These are phyloP conservation scores for Candolleomyces efflorescens DNA, from an alignment of 768 basidiomycete genomes.

Conservation along the genomic window DNA sequence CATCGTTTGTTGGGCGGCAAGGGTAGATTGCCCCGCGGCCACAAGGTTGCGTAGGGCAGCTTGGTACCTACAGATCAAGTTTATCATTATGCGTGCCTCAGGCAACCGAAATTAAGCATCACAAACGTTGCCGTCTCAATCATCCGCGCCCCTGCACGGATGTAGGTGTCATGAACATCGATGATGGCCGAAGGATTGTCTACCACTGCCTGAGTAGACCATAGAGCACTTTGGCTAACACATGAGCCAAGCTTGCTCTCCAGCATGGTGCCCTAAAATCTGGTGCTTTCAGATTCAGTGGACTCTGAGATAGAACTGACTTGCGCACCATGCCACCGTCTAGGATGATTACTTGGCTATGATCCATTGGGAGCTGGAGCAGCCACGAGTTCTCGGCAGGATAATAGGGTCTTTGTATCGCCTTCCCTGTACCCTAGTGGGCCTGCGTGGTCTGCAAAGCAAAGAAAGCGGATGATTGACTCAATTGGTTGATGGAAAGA, in stretches of 20 bases:
- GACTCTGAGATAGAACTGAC: not conserved
- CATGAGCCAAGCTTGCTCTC: conserved; percentile 46
- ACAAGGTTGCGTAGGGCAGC: conserved; percentile 52
- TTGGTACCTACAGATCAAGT: conserved; percentile 51
- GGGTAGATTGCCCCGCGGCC: conserved; percentile 41
- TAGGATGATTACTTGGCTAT: conserved; percentile 5
- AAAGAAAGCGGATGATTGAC: not conserved
- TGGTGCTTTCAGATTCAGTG: not conserved
- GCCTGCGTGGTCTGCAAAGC: not conserved
- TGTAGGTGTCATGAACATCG: conserved; percentile 57
- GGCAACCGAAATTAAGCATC: not conserved
- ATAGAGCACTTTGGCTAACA: conserved; percentile 54
- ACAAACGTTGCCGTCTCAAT: conserved; percentile 67
- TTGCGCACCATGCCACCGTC: not conserved
- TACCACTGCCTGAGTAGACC: conserved; percentile 64
- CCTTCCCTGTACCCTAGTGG: not conserved
- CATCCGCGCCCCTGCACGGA: conserved; percentile 61
- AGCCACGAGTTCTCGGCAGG: too few species aligned
- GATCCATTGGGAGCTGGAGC: not conserved
- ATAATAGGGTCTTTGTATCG: too few species aligned
- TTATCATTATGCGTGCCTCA: not conserved
- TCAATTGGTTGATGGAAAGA: not conserved
- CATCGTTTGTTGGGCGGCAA: conserved; percentile 46
- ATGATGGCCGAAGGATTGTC: conserved; percentile 51
- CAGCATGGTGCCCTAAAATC: conserved; percentile 51